Conservation (phyloP, 2,329 filamentous ascomycete species). For the Pseudogymnoascus sp. region DNA sequence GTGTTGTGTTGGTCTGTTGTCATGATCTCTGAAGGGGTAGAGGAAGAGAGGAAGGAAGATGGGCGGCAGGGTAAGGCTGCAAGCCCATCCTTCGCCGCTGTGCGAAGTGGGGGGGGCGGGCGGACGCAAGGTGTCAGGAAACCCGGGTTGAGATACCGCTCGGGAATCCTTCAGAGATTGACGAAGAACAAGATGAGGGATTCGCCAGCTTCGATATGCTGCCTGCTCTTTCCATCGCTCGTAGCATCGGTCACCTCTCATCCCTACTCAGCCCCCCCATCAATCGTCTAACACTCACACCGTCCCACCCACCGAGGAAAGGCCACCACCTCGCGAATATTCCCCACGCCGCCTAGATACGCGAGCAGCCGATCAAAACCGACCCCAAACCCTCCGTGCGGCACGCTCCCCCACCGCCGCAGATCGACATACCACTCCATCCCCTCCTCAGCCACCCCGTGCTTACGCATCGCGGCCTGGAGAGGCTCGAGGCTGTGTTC, state of each 20-base stretch:
- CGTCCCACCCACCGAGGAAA: conserved; percentile 52
- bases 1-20: background rate
- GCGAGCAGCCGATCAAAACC: conserved; percentile 63
- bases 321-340: conserved; percentile 59
- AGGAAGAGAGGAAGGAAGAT: background rate
- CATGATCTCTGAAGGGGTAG: background rate
- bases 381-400: conserved; percentile 64
- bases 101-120: background rate
- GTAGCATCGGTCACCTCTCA: background rate
- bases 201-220: background rate
- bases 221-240: background rate
- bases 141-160: background rate
- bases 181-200: background rate
- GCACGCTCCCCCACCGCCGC: conserved; percentile 60
- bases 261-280: background rate
- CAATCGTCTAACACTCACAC: conserved; percentile 28
- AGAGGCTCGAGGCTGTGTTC: conserved; percentile 55
- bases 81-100: background rate
- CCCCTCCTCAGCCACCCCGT: conserved; percentile 41
- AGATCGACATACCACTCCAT: conserved; percentile 65
- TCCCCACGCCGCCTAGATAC: conserved; percentile 57
- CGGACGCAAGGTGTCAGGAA: background rate
- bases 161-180: background rate
- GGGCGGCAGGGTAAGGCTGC: background rate
- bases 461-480: conserved; percentile 49